Percentiles rank a stretch among this genome's conserved stretches.
Evolutionary conservation across 345 rosid genomes (phyloP).

Genomic region (Carallia brachiata): DNA sequence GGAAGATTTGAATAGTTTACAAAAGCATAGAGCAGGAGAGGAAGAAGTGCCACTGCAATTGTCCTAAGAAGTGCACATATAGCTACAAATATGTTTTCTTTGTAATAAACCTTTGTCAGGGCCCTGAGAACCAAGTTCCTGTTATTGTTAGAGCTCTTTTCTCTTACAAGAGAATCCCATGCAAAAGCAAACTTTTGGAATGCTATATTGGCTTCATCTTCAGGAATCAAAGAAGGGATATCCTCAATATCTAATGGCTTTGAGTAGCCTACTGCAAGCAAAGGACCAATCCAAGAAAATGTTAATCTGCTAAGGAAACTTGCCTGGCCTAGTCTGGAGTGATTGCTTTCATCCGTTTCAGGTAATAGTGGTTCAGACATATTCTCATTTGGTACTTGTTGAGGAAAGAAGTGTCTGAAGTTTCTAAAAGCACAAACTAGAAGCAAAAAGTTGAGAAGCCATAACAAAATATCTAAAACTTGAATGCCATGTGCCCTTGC

Average conservation of each 20-base stretch:
- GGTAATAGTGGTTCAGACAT: slow-evolving; percentile 48
- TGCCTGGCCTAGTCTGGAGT: slow-evolving; percentile 13
- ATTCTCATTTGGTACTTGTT: slow-evolving; percentile 17
- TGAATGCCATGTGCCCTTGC: slow-evolving; percentile 29
- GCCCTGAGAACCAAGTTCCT: slow-evolving; percentile 18
- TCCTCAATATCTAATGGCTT: slow-evolving; percentile 26
- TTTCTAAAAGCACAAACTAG: slow-evolving; percentile 52
- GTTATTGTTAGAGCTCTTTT: not conserved
- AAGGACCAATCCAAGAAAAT: slow-evolving; percentile 38
- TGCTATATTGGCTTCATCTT: slow-evolving; percentile 25
- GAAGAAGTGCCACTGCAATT: slow-evolving; percentile 21
- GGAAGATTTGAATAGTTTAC: slow-evolving; percentile 48
- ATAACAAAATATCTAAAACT: slow-evolving; percentile 39
- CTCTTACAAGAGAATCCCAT: slow-evolving; percentile 3
- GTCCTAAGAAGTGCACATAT: slow-evolving; percentile 27
- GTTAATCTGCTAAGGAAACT: slow-evolving; percentile 18
- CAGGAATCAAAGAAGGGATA: slow-evolving; percentile 25
- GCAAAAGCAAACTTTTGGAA: slow-evolving; percentile 19
- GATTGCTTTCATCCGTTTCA: slow-evolving; percentile 12
- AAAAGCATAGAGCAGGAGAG: slow-evolving; percentile 36
- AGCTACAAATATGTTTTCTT: slow-evolving; percentile 18
- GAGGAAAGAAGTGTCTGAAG: slow-evolving; percentile 21
- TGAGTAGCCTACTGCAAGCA: slow-evolving; percentile 25
- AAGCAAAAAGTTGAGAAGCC: slow-evolving; percentile 51
- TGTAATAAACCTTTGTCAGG: slow-evolving; percentile 13